Conservation (phyloP, 257 asterid genomes). For the Jasminum sambac region DNA sequence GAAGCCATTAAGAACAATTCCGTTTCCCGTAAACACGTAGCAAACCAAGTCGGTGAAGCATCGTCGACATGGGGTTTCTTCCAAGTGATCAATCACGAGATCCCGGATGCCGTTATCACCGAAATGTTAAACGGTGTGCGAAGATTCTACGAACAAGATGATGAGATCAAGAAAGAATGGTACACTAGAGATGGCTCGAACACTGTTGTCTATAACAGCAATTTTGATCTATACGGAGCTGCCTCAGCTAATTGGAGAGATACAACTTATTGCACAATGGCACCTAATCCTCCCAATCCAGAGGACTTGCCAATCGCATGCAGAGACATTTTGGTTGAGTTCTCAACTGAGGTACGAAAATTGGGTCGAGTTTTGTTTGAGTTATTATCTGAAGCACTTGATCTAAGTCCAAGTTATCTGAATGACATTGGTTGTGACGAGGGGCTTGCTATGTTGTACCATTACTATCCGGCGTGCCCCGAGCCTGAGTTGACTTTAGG, state of each 20-base stretch:
- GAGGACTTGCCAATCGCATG: constrained; percentile 37
- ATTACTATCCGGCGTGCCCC: constrained; percentile 56
- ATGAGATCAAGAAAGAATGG: constrained; percentile 32
- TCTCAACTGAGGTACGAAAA: constrained; percentile 29
- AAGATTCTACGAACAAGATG: constrained; percentile 39
- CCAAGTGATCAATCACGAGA: constrained; percentile 49
- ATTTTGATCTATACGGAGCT: constrained; percentile 38
- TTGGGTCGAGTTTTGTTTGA: constrained; percentile 30
- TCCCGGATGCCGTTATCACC: constrained; percentile 25
- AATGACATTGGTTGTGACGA: constrained; percentile 34
- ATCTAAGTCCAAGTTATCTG: constrained; percentile 29
- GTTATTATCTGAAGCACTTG: constrained; percentile 41
- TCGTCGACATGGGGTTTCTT: constrained; percentile 40
- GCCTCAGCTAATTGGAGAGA: constrained; percentile 49
- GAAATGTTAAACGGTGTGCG: constrained; percentile 43
- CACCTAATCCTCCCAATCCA: constrained; percentile 33
- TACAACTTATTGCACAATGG: constrained; percentile 31
- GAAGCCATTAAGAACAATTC: constrained; percentile 22
- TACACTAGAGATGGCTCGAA: constrained; percentile 38
- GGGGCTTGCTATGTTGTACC: constrained; percentile 37
- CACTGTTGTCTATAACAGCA: constrained; percentile 40
- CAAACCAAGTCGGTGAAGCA: constrained; percentile 25
- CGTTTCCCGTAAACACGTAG: constrained; percentile 11
- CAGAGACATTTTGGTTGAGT: constrained; percentile 42
- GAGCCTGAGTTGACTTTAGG: constrained; percentile 45